A percentile compares a stretch with the other conserved stretches of the same genome.
These are phyloP conservation scores for Licmophora abbreviata DNA, from an alignment of 108 stramenopile genomes.

Conservation along the genomic window DNA sequence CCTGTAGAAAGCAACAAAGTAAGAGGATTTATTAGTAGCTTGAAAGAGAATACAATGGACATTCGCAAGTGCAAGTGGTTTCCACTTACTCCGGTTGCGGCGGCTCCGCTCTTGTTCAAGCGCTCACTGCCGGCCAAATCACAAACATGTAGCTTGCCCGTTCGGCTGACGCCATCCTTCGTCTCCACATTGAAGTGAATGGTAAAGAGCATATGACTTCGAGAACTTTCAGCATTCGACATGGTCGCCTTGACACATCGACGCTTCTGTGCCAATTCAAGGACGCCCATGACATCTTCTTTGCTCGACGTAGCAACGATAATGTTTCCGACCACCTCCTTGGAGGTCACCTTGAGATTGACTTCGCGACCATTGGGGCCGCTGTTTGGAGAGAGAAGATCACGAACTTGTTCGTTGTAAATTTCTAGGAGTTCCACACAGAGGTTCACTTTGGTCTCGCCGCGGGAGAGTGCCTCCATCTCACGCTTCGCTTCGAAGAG, in stretches of 20 bases:
- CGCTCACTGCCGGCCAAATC: constrained; percentile 94
- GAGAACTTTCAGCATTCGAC: constrained; percentile 74
- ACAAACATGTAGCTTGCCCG: constrained; percentile 67
- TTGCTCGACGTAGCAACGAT: constrained; percentile 21
- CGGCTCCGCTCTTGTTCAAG: constrained; percentile 75
- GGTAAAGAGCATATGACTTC: constrained; percentile 82
- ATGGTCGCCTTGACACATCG: constrained; percentile 82
- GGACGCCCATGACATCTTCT: constrained; percentile 44
- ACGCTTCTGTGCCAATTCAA: constrained; percentile 48
- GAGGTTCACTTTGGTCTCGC: constrained; percentile 52
- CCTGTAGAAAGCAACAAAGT: constrained; percentile 4
- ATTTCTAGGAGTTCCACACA: constrained; percentile 92
- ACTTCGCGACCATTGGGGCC: constrained; percentile 32
- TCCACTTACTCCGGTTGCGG: constrained; percentile 22
- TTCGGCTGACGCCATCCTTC: constrained; percentile 34
- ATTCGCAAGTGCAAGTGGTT: neutral
- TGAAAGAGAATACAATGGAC: neutral
- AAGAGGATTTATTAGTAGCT: too few relatives aligned
- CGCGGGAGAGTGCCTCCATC: constrained; percentile 35
- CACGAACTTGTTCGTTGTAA: constrained; percentile 95
- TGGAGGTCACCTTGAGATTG: constrained; percentile 44
- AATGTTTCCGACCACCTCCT: constrained; percentile 66
- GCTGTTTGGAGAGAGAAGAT: constrained; percentile 54
- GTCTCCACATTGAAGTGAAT: constrained; percentile 54
- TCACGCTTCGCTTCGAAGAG: constrained; percentile 65